A percentile compares a stretch with the other conserved stretches of the same genome.
Conservation (phyloP, 2,329 filamentous ascomycete species). For the Venturia pyrina region DNA sequence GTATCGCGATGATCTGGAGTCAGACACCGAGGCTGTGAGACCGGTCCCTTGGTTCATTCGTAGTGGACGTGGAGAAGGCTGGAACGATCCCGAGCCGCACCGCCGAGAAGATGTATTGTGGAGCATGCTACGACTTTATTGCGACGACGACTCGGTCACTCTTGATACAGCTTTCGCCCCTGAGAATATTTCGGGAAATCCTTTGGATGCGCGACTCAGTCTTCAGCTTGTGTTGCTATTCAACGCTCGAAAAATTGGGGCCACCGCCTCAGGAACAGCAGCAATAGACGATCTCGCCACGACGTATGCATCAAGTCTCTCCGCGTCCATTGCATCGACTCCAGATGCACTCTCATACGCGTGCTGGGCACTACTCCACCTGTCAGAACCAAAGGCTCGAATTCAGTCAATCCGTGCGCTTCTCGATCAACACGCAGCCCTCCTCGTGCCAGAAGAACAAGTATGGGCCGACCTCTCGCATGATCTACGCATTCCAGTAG, state of each 20-base stretch:
- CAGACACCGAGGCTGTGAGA: constrained; percentile 56
- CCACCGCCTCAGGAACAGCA: constrained; percentile 36
- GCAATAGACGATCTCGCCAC: constrained; percentile 49
- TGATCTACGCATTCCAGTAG: constrained; percentile 49
- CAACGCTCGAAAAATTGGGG: constrained; percentile 21
- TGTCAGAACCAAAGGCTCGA: constrained; percentile 54
- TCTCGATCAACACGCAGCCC: constrained; percentile 46
- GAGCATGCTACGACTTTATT: constrained; percentile 73
- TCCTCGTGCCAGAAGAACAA: constrained; percentile 49
- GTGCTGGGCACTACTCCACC: constrained; percentile 66
- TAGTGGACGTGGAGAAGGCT: constrained; percentile 46
- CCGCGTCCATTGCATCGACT: neutral
- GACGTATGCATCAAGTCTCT: constrained; percentile 42
- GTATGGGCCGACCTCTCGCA: constrained; percentile 51
- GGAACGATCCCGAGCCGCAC: constrained; percentile 49
- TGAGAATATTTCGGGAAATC: constrained; percentile 64
- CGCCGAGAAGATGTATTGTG: constrained; percentile 70
- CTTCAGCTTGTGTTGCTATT: constrained; percentile 71
- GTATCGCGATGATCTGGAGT: constrained; percentile 63
- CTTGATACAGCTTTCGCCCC: constrained; percentile 46
- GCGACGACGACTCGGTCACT: constrained; percentile 20
- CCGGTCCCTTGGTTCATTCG: constrained; percentile 65
- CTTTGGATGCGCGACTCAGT: constrained; percentile 63
- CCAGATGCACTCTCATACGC: constrained; percentile 31
- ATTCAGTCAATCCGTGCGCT: constrained; percentile 63